Evolutionary conservation across 1,284 basidiomycete genomes (phyloP).

Genomic region (Kwoniella shivajii): DNA sequence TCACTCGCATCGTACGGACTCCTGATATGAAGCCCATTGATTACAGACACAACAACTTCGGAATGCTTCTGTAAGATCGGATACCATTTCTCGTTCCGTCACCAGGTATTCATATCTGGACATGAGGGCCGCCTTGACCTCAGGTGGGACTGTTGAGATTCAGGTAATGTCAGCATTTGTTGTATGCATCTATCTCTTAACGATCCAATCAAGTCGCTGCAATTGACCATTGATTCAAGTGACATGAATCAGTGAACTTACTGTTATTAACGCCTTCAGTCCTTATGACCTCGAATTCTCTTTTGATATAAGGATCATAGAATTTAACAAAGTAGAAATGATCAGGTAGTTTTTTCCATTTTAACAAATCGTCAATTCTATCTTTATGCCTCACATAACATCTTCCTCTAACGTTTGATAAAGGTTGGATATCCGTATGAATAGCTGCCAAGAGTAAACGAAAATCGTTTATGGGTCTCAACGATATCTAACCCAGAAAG

Average conservation of each 20-base stretch:
- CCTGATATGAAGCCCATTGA: constrained; percentile 74
- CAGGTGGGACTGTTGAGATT: constrained; percentile 66
- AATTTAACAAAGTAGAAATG: constrained; percentile 92
- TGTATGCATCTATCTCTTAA: too few relatives aligned
- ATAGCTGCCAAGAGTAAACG: constrained; percentile 90
- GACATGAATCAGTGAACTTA: too few relatives aligned
- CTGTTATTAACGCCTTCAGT: constrained; percentile 84
- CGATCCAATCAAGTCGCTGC: background rate
- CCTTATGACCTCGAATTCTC: constrained; percentile 94
- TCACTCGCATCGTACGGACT: constrained; percentile 86
- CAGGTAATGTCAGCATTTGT: background rate
- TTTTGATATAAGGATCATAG: constrained; percentile 97
- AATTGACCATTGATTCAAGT: too few relatives aligned
- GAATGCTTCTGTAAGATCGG: constrained; percentile 83
- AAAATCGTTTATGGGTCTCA: constrained; percentile 67
- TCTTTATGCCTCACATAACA: constrained; percentile 93
- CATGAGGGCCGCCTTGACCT: constrained; percentile 74
- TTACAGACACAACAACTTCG: constrained; percentile 83
- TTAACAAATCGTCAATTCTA: constrained; percentile 86
- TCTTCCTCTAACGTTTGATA: constrained; percentile 84
- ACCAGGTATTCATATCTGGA: constrained; percentile 92
- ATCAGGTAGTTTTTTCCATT: constrained; percentile 94
- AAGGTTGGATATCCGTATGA: constrained; percentile 90
- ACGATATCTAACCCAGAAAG: constrained; percentile 40
- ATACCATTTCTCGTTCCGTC: constrained; percentile 87